Base-by-base conservation (phyloP, 2,329 filamentous ascomycete genomes). In the Monosporascus sp. region DNA sequence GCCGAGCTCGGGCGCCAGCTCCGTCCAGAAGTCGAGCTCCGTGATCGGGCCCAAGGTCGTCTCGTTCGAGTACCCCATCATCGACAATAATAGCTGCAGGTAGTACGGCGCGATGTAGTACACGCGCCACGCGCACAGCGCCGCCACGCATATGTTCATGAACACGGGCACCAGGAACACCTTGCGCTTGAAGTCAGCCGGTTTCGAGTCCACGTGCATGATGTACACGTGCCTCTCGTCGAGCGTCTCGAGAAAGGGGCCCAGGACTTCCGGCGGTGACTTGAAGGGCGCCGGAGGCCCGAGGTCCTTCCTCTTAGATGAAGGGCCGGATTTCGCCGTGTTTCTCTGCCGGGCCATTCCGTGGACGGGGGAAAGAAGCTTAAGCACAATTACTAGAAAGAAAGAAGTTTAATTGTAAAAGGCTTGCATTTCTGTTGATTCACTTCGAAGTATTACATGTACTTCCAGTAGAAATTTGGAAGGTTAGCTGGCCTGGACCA, bases 91-190 rank as follows among this genome's bases (percentile, higher is more conserved):
- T 50, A 95, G 78, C 49, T 76, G 74, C 62, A 82, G 80, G 76
- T 97, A 97, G 69, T 82, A 87, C 1, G 89, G 89, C 14, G 81
- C 60, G 60, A 90, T 86, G 68, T 77, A 74, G 68, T 81, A 89
- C 56, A 87, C 74, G 58, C 92, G 87, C 75, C 84, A 84, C 54
- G 78, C 61, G 61, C 96, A 84, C 35, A 89, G 70, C 2, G 77
- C 64, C 8, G 78, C 74, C 53, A 97, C 84, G 60, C 75, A 71
- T 37, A 87, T 53, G 70, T 97, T 97, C 72, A 96, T 84, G 19
- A 85, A 69, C 19, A 91, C 78, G 17, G 92, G 91, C 1, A 96
- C 85, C 48, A 84, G 64, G 72, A 96, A 97, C 63, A 95, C 87
- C 65, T 89, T 88, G 68, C 82, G 82, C 73, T 97, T 97, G 72